Conservation (phyloP, 768 basidiomycete genomes). For the Lactarius deliciosus region DNA sequence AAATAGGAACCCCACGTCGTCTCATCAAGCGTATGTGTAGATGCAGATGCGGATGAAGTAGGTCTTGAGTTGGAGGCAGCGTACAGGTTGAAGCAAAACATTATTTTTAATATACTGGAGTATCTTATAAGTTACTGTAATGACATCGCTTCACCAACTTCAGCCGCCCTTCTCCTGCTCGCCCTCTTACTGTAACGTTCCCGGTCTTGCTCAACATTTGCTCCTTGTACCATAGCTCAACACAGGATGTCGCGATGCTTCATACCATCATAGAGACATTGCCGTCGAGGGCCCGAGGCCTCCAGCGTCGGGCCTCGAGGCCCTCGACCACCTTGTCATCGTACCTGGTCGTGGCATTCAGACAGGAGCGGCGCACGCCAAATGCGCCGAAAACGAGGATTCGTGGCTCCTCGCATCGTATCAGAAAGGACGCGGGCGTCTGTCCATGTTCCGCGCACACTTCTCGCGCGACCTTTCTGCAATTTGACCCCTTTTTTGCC, state of each 20-base stretch:
- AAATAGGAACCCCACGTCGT: constrained; percentile 82
- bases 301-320: constrained; percentile 42
- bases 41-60: constrained; percentile 14
- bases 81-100: too few species aligned
- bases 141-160: too few species aligned
- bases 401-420: constrained; percentile 83
- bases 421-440: constrained; percentile 66
- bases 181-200: constrained; percentile 41
- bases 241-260: constrained; percentile 20
- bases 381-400: constrained; percentile 53
- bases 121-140: too few species aligned
- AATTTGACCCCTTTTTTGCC: constrained; percentile 33
- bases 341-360: constrained; percentile 94
- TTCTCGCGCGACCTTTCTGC: constrained; percentile 25
- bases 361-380: constrained; percentile 46
- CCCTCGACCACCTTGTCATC: constrained; percentile 71
- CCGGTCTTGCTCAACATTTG: constrained; percentile 63
- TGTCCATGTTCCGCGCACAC: constrained; percentile 76
- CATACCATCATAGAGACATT: constrained; percentile 19
- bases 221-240: constrained; percentile 38
- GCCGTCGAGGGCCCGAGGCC: constrained; percentile 4
- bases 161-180: constrained; percentile 39
- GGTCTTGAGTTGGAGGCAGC: too few species aligned
- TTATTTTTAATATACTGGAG: too few species aligned
- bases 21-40: constrained; percentile 15